Evolutionary conservation across 2,329 filamentous ascomycete species (phyloP).

Genomic region (Alternaria ventricosa): DNA sequence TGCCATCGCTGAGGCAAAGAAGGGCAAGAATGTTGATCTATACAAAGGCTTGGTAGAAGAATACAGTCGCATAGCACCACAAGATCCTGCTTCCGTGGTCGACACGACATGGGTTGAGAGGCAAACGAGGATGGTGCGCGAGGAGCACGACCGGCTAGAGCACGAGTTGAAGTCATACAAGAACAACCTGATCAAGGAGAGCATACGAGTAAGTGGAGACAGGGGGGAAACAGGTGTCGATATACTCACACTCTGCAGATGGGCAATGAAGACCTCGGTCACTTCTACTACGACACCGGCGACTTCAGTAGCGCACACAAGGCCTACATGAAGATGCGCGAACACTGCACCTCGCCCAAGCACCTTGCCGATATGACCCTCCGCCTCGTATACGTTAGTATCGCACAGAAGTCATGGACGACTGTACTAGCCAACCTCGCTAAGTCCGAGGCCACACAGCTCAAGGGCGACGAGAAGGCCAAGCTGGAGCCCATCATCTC

Average conservation of each 20-base stretch:
- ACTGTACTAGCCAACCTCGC: constrained; percentile 68
- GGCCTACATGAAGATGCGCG: constrained; percentile 84
- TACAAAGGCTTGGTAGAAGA: constrained; percentile 74
- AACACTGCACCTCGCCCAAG: constrained; percentile 82
- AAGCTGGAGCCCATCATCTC: constrained; percentile 70
- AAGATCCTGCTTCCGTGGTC: constrained; percentile 69
- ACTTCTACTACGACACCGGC: constrained; percentile 80
- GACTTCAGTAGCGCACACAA: constrained; percentile 76
- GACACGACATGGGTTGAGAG: constrained; percentile 79
- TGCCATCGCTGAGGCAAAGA: constrained; percentile 77
- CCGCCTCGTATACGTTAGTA: constrained; percentile 75
- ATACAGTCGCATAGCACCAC: constrained; percentile 68
- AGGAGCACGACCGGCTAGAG: constrained; percentile 78
- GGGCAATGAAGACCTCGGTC: constrained; percentile 90
- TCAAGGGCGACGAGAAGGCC: constrained; percentile 63
- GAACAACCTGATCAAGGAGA: constrained; percentile 97
- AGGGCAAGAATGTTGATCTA: constrained; percentile 72
- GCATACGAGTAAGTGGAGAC: constrained; percentile 73
- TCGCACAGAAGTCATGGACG: constrained; percentile 80
- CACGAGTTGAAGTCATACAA: constrained; percentile 89
- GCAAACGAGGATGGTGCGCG: constrained; percentile 69
- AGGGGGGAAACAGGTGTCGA: background rate
- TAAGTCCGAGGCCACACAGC: constrained; percentile 60
- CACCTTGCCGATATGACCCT: constrained; percentile 85
- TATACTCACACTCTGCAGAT: constrained; percentile 65